Evolutionary conservation across 1,139 yeast species (phyloP).

Genomic region (Suhomyces choctaworum): DNA sequence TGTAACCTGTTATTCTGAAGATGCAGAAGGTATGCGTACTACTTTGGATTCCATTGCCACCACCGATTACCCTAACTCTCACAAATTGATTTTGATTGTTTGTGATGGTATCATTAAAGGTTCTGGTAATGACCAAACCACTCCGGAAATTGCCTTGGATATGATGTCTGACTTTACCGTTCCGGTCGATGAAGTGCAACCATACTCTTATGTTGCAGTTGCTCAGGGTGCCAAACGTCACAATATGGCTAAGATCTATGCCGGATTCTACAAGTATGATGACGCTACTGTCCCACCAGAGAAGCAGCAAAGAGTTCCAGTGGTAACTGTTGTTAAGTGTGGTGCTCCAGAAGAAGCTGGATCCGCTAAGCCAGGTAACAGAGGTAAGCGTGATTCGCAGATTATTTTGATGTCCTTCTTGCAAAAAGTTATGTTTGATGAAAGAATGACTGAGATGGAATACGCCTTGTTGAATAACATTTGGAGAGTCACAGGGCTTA

Average conservation of each 20-base stretch:
- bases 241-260: conserved; percentile 94
- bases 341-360: conserved; percentile 85
- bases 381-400: conserved; percentile 98
- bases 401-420: conserved; percentile 89
- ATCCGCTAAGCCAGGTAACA: conserved; percentile 90
- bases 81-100: conserved; percentile 76
- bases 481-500: conserved; percentile 85
- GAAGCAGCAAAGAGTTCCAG: conserved; percentile 87
- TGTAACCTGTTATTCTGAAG: conserved; percentile 95
- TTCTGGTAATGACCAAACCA: conserved; percentile 79
- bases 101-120: conserved; percentile 97
- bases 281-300: conserved; percentile 71
- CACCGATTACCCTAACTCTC: conserved; percentile 93
- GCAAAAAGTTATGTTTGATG: conserved; percentile 90
- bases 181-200: conserved; percentile 70
- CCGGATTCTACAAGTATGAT: conserved; percentile 86
- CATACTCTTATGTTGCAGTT: conserved; percentile 90
- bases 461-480: conserved; percentile 76
- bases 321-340: conserved; percentile 81
- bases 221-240: conserved; percentile 92
- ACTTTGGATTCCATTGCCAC: conserved; percentile 90
- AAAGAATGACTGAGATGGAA: conserved; percentile 94
- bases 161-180: conserved; percentile 85
- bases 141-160: conserved; percentile 83
- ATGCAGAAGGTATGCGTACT: conserved; percentile 78